Evolutionary conservation across 129 eudicot species (phyloP).

Genomic region (Artemisia tridentata): DNA sequence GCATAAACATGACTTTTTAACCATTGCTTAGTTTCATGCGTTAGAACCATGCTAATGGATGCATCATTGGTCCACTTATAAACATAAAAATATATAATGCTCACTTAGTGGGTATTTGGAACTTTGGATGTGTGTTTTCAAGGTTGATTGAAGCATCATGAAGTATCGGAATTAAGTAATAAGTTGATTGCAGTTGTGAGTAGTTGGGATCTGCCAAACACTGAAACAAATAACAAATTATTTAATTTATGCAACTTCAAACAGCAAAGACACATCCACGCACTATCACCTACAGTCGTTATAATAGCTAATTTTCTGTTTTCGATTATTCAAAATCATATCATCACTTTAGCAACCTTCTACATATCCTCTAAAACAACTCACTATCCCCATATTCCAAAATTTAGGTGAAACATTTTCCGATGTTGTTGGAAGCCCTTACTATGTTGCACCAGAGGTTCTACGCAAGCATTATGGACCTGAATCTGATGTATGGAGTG

Average conservation of each 20-base stretch:
- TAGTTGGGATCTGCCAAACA: neutral
- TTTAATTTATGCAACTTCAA: neutral
- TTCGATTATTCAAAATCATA: neutral
- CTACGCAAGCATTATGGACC: constrained; percentile 86
- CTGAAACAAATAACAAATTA: neutral
- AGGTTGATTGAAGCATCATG: neutral
- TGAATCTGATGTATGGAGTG: constrained; percentile 98
- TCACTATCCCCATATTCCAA: constrained; percentile 10
- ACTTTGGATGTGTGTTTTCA: neutral
- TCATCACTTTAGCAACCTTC: neutral
- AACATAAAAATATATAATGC: too few relatives aligned
- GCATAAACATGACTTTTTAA: neutral
- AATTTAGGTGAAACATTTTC: constrained; percentile 68
- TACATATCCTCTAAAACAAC: neutral
- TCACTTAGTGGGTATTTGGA: too few relatives aligned
- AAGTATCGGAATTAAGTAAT: neutral
- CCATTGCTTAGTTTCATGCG: neutral
- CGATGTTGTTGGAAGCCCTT: constrained; percentile 95
- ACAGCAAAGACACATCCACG: neutral
- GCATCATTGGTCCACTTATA: neutral
- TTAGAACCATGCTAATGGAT: constrained; percentile 1
- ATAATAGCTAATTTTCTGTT: neutral
- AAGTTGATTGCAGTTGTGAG: neutral
- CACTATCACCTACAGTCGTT: neutral
- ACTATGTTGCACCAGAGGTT: constrained; percentile 95